Base-by-base conservation (phyloP, 257 asterid genomes). In the Striga asiatica region DNA sequence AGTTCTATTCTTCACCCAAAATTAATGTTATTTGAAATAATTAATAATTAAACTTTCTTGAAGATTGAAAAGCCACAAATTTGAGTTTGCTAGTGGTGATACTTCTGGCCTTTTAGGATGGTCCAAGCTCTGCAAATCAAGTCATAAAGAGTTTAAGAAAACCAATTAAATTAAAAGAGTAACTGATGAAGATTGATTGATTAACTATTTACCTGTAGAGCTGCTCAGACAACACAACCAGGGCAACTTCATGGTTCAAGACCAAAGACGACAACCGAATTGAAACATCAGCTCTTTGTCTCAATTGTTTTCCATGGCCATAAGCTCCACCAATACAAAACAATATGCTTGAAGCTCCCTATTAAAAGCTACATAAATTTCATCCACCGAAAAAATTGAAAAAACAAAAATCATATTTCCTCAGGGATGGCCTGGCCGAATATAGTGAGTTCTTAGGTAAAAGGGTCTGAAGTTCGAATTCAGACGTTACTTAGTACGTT, bases 291-390 rank as follows among this genome's bases (percentile, higher is more conserved):
- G 95, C 95, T 71, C 98, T 74, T 56, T 74, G 76, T 56, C 81
- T 71, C 72, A 83, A 24, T 47, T 76, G 84, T 50, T 64, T 65
- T 50, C 96, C 96, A 56, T 81, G 98, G 17, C 98, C 98, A 51
- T 86, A 83, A 13, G 98, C 87, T 29, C 98, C 96, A 0, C 95
- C 98, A 0, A 89, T 76, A 79, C 98, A 81, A 65, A 86, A 86
- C 41, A 80, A 52, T 34, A 86, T 68, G 78, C 77, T 75, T 23
- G 89, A 76, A 57, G 89, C 77, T 24, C 94, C 96, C 94, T 81
- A 34, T 31, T 37, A 47, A 21, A 48, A 59, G 22, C 61, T 31
- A 35, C 47, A 4, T 4, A 54, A 35, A 32, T 47, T n/a, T n/a
- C 61, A 54, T 46, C 13, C 28, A 66, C 41, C 46, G 34, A 12